Conservation (phyloP, 1,284 basidiomycete species). For the Cryptococcus sp. region DNA sequence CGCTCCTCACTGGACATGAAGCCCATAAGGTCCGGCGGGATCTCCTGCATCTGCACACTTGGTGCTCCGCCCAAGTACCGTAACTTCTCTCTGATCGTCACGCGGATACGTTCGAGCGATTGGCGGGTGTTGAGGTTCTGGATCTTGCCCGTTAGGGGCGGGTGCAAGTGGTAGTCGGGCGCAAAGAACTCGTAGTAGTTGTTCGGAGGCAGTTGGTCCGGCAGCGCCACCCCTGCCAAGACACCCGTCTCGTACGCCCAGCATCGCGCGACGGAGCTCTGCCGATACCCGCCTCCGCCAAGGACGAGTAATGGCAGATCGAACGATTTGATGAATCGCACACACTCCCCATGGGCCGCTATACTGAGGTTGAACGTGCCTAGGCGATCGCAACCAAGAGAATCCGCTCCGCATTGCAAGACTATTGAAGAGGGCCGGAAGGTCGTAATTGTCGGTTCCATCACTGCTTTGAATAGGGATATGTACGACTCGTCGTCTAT, state of each 20-base stretch:
- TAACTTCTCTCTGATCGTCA: conserved; percentile 84
- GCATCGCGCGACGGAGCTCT: conserved; percentile 91
- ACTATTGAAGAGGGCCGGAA: conserved; percentile 92
- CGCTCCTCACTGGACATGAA: conserved; percentile 76
- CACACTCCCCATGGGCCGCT: conserved; percentile 97
- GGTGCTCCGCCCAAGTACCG: conserved; percentile 93
- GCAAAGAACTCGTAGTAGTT: conserved; percentile 93
- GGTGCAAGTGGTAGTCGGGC: conserved; percentile 89
- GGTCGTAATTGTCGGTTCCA: conserved; percentile 87
- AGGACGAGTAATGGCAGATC: conserved; percentile 85
- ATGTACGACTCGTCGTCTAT: conserved; percentile 98
- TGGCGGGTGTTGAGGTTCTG: conserved; percentile 88
- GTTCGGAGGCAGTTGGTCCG: conserved; percentile 83
- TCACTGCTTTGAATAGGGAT: conserved; percentile 91
- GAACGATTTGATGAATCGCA: conserved; percentile 92
- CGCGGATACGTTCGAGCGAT: conserved; percentile 80
- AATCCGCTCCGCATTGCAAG: conserved; percentile 96
- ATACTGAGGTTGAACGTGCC: conserved; percentile 99
- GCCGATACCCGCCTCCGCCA: conserved; percentile 86
- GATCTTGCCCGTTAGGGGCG: conserved; percentile 83
- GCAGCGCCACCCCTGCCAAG: conserved; percentile 78
- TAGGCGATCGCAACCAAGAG: conserved; percentile 87
- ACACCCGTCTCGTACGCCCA: conserved; percentile 99
- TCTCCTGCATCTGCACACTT: conserved; percentile 93
- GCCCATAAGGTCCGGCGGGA: conserved; percentile 86